Evolutionary conservation across 768 basidiomycete genomes (phyloP), one percentile per base, ranked within the genome.

Genomic region (Kwoniella newhampshirensis): DNA sequence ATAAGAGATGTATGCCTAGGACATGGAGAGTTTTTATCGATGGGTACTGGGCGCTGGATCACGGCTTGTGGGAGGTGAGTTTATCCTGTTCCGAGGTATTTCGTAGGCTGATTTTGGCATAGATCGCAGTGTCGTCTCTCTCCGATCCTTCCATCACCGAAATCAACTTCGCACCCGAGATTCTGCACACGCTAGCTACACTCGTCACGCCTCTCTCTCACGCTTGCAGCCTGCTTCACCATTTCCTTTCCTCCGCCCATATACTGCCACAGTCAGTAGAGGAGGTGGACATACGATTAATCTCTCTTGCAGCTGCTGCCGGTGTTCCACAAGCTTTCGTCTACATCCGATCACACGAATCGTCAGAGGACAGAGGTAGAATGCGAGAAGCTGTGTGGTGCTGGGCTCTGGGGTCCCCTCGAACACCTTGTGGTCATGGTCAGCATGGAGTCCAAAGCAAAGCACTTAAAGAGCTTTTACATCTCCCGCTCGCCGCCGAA

Each of bases 21-120:
- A 67, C 57, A 12, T 73, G 71, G 71, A 68, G 46, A 18, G 61
- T 58, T 28, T 73, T 68, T 49, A 70, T 73, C 47, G 54, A 59
- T 59, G 68, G 71, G 6, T 73, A 73, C 51, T 70, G 68, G 68
- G 56, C 56, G 2, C 50, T 73, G 37, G 71, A 73, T 51, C 59
- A 70, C 48, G 60, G 50, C 8, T n/a, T 56, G 20, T 73, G 63
- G 60, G 66, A 70, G 48, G 71, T 70, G 48, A 55, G 71, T 49
- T 41, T n/a, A 4, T 23, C 9, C 5, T 27, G 44, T 17, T 18
- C 44, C 21, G 12, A 43, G 42, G 36, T n/a, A 41, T 7, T 12
- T 23, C 21, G 26, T 28, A 27, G 20, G 44, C 44, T 46, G 26
- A 46, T 23, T 17, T 53, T 20, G 2, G 28, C 26, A 3, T 45